Evolutionary conservation across 2,329 filamentous ascomycete species (phyloP), one percentile per base, ranked within the genome.

Genomic region (Penicillium sp.): DNA sequence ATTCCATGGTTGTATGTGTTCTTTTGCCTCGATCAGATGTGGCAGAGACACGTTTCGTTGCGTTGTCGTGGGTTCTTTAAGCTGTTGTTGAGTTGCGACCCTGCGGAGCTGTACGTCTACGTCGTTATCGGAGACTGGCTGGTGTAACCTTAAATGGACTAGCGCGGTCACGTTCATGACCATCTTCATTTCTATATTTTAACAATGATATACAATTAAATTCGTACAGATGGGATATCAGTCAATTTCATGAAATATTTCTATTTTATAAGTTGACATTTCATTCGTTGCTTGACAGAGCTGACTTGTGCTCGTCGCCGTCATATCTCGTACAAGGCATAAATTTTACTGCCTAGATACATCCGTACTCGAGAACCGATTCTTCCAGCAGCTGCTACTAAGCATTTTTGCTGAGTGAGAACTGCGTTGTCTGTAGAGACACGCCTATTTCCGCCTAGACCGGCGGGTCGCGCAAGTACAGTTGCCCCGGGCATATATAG

Each of bases 1-100:
- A 77, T 65, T 77, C 72, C 69, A 75, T 74, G 20, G 21, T 54
- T 45, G 14, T 11, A 14, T 35, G 30, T 18, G 8, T 21, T 57
- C n/a, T 47, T 30, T 52, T 5, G 2, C 18, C 51, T 5, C 7
- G 12, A 8, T 18, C 21, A 26, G 4, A 21, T 46, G 2, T 43
- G n/a, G n/a, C n/a, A n/a, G n/a, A n/a, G n/a, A n/a, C n/a, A 42
- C n/a, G 30, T 35, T 35, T 11, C 30, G 30, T 16, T 3, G 30
- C 8, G 28, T 16, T 35, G 12, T 9, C 28, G 9, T 33, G 28
- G 8, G 12, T 33, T 33, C 30, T 35, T 35, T 35, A 14, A 35
- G 30, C 14, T 16, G 30, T 35, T 35, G 30, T 16, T 35, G 30
- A 35, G 30, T 35, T 35, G 30, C 11, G 26, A 28, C 26, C 26